Evolutionary conservation across 257 asterid genomes (phyloP).

Genomic region (Solanum bukasovii): DNA sequence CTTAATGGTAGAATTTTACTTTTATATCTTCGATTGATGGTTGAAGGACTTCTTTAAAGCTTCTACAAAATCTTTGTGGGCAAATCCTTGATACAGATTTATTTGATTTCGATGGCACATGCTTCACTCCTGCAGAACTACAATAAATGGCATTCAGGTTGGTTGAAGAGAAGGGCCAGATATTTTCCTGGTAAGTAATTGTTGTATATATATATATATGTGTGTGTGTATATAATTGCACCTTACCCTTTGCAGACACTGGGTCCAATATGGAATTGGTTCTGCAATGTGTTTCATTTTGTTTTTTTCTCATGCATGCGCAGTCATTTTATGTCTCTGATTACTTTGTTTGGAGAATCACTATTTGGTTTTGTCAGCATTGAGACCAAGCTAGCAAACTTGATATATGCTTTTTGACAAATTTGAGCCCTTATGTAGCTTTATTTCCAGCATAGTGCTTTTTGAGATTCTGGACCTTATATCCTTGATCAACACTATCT

Average conservation of each 20-base stretch:
- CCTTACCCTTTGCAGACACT: neutral
- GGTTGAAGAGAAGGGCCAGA: neutral
- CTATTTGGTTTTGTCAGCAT: no score
- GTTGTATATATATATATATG: neutral
- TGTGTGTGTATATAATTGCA: neutral
- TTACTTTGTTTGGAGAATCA: neutral
- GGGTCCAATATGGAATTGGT: neutral
- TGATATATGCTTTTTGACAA: no score
- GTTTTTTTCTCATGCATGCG: neutral
- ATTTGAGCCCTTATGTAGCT: no score
- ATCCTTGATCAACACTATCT: no score
- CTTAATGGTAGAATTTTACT: neutral
- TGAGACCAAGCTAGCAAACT: no score
- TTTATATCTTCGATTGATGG: neutral
- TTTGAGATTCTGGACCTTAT: no score
- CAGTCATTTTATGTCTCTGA: neutral
- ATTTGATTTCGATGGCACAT: no score
- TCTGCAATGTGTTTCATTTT: neutral
- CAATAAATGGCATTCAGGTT: neutral
- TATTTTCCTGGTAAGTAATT: neutral
- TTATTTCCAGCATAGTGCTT: no score
- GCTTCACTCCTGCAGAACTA: neutral
- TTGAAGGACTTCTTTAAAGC: neutral
- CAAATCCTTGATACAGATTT: neutral
- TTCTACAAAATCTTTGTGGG: neutral